Percentiles rank a stretch among this genome's conserved stretches.
Evolutionary conservation across 164 flowering plant species (phyloP).

Genomic region (Stephania yunnanensis): DNA sequence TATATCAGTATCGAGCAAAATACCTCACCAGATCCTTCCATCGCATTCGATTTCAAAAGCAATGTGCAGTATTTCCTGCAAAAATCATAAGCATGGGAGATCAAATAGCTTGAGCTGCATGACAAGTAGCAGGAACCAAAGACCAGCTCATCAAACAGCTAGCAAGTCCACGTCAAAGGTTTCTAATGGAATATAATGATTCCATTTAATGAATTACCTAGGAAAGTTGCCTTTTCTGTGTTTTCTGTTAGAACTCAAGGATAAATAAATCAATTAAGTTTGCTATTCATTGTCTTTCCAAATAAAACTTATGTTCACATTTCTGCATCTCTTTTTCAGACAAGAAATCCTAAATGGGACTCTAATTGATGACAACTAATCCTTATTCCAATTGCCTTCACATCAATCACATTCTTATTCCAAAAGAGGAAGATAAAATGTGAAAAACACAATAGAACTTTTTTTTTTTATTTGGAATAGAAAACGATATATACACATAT

Average conservation of each 20-base stretch:
- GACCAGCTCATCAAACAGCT: not conserved
- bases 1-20: not conserved
- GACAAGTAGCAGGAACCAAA: not conserved
- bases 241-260: not conserved
- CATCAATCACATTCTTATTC: not conserved
- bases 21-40: slow-evolving; percentile 43
- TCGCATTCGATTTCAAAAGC: slow-evolving; percentile 40
- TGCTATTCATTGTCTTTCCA: not conserved
- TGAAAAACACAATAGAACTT: not conserved
- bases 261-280: not conserved
- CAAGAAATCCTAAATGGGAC: not conserved
- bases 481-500: no score
- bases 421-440: not conserved
- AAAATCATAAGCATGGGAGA: not conserved
- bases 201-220: not conserved
- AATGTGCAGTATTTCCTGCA: slow-evolving; percentile 75
- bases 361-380: not conserved
- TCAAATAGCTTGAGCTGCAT: not conserved
- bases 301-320: not conserved
- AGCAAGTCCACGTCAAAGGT: not conserved
- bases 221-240: not conserved
- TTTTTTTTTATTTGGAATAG: no score
- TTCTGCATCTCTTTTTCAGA: not conserved
- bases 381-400: not conserved
- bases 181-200: not conserved